Evolutionary conservation across 225 moss, liverwort and hornwort genomes (phyloP), one percentile per base, ranked within the genome.

Genomic region (Asterella californica): DNA sequence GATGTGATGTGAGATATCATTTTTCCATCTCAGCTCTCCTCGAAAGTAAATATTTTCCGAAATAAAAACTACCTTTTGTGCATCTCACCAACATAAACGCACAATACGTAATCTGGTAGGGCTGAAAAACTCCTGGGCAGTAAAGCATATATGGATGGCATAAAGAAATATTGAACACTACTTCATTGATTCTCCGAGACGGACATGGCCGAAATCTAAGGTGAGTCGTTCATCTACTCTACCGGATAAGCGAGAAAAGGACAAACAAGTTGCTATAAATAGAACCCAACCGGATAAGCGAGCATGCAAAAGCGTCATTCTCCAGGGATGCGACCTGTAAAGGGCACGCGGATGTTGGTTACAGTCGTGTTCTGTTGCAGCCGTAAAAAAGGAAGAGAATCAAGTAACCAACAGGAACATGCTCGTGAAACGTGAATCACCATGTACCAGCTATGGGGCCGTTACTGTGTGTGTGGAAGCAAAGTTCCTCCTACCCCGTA

Each of bases 131-230:
- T 42, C 7, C 7, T 42, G 42, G 42, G 42, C 42, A 42, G 42
- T 42, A 42, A 3, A 42, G 42, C n/a, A n/a, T 42, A 42, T 7
- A 42, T 42, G 42, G 7, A 42, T 42, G 42, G 42, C 42, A 42
- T 42, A 42, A 42, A 7, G 7, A 42, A 42, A 7, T 42, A 42
- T 2, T n/a, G n/a, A n/a, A n/a, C n/a, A n/a, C n/a, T n/a, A n/a
- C n/a, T n/a, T 42, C 42, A 42, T 7, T 42, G 42, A n/a, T 59
- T 21, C 59, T 18, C n/a, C 61, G n/a, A 61, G 22, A 61, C n/a
- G 61, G 61, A 27, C n/a, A 61, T 19, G 57, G 61, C n/a, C n/a
- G 61, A 61, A 61, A 61, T 61, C n/a, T 61, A 61, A 61, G 61
- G 19, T n/a, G 6, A 61, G 61, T 61, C n/a, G 61, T 61, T 61